phyloP scores from a whole-genome alignment of 208 protist species.

The Leishmania amazonensis region DNA sequence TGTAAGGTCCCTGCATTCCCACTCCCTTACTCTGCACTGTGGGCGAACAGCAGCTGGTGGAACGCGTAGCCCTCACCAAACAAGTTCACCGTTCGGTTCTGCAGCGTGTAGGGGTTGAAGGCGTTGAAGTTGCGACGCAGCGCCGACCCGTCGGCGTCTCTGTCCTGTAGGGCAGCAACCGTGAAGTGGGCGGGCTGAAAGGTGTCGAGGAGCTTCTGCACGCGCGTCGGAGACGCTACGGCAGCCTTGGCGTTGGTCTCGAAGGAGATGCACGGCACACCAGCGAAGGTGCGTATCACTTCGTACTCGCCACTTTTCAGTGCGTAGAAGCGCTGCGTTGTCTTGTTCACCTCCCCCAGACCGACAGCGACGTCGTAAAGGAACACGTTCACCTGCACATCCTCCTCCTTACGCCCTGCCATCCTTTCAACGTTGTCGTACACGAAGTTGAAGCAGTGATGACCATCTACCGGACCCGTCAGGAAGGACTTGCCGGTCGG shows the following conservation, averaged over 20 bases:
- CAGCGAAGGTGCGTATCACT: constrained; percentile 56
- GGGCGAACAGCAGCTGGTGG: constrained; percentile 69
- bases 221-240: constrained; percentile 27
- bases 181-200: constrained; percentile 67
- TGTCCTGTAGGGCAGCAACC: constrained; percentile 72
- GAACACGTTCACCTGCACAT: constrained; percentile 83
- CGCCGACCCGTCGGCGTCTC: constrained; percentile 26
- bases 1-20: not conserved
- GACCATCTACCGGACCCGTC: constrained; percentile 81
- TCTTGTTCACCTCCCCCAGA: constrained; percentile 22
- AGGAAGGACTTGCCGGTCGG: constrained; percentile 78
- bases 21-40: constrained; percentile 11
- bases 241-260: constrained; percentile 70
- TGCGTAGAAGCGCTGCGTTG: constrained; percentile 35
- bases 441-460: constrained; percentile 89
- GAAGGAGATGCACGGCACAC: constrained; percentile 57
- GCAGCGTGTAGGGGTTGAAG: constrained; percentile 57
- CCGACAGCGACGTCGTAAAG: constrained; percentile 57
- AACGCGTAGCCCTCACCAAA: constrained; percentile 84
- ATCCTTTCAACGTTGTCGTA: constrained; percentile 68
- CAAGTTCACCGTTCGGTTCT: constrained; percentile 71
- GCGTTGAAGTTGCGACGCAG: constrained; percentile 38
- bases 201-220: constrained; percentile 51
- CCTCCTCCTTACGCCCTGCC: constrained; percentile 39
- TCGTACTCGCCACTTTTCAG: constrained; percentile 62